Percentiles rank a stretch among this genome's conserved stretches.
phyloP scores from a whole-genome alignment of 805 yeast species.

The Suhomyces kilbournensis region DNA sequence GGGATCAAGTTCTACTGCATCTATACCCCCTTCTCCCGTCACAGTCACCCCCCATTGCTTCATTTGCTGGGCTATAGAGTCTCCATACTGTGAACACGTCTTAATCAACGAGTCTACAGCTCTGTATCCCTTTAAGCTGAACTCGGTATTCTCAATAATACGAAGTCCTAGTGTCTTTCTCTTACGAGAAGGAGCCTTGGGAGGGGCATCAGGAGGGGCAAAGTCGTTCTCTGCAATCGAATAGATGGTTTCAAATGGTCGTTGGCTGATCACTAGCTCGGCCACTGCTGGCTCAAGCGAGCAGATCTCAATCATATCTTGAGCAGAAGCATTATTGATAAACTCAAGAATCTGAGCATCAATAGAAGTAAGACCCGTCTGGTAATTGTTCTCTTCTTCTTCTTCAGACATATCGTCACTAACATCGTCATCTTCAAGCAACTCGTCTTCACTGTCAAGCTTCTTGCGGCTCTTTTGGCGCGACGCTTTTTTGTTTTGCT shows the following conservation, averaged over 20 bases:
- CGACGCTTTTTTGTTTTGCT: constrained; percentile 27
- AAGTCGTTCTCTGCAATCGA: constrained; percentile 60
- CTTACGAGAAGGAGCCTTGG: constrained; percentile 22
- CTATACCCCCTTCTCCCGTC: constrained; percentile 67
- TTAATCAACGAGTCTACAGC: constrained; percentile 93
- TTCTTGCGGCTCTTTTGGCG: constrained; percentile 6
- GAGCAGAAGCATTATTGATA: constrained; percentile 69
- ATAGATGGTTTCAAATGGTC: constrained; percentile 68
- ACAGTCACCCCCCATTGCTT: constrained; percentile 84
- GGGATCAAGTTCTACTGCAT: constrained; percentile 51
- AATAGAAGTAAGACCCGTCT: constrained; percentile 44
- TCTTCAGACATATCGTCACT: constrained; percentile 52
- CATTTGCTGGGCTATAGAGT: constrained; percentile 66
- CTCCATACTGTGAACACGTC: constrained; percentile 77
- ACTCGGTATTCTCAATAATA: constrained; percentile 65
- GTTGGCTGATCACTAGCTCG: constrained; percentile 51
- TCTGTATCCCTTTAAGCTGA: constrained; percentile 79
- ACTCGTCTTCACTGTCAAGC: constrained; percentile 36
- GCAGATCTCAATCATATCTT: constrained; percentile 79
- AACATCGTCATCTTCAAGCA: constrained; percentile 38
- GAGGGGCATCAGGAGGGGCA: constrained; percentile 30
- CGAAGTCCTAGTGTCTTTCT: constrained; percentile 64
- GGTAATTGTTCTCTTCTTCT: constrained; percentile 32
- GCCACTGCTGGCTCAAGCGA: constrained; percentile 68
- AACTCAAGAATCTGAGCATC: constrained; percentile 71